A percentile compares a stretch with the other conserved stretches of the same genome.
phyloP scores from a whole-genome alignment of 2,329 filamentous ascomycete genomes.

The Diaporthe helianthi region DNA sequence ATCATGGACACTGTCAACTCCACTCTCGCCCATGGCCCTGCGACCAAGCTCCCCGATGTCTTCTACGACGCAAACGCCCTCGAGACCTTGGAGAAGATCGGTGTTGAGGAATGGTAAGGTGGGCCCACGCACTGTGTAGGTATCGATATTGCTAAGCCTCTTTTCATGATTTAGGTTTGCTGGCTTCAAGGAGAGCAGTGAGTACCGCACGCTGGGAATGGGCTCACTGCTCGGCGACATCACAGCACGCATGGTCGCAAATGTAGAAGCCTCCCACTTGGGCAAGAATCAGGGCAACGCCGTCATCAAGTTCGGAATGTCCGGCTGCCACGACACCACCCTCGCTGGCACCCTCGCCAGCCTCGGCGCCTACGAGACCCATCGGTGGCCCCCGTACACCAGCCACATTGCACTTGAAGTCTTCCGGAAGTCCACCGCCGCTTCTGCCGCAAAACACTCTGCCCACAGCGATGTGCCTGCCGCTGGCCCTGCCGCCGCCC shows the following conservation, averaged over 20 bases:
- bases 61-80: conserved; percentile 84
- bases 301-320: conserved; percentile 76
- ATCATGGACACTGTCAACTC: conserved; percentile 96
- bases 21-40: conserved; percentile 81
- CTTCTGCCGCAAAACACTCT: conserved; percentile 2
- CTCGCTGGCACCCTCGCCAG: conserved; percentile 80
- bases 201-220: conserved; percentile 90
- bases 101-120: conserved; percentile 87
- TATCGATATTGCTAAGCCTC: neutral
- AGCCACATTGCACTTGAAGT: conserved; percentile 91
- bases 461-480: neutral
- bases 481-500: neutral
- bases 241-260: conserved; percentile 75
- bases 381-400: conserved; percentile 90
- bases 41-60: conserved; percentile 78
- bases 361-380: conserved; percentile 76
- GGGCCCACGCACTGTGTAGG: neutral
- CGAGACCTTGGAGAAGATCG: conserved; percentile 75
- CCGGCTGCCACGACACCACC: conserved; percentile 93
- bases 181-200: conserved; percentile 82
- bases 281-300: conserved; percentile 54
- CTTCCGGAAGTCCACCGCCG: conserved; percentile 65
- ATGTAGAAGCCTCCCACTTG: conserved; percentile 63
- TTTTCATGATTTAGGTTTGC: conserved; percentile 42
- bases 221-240: conserved; percentile 86